phyloP scores from a whole-genome alignment of 352 stramenopile species.

The Globisporangium rhizosaccharum region DNA sequence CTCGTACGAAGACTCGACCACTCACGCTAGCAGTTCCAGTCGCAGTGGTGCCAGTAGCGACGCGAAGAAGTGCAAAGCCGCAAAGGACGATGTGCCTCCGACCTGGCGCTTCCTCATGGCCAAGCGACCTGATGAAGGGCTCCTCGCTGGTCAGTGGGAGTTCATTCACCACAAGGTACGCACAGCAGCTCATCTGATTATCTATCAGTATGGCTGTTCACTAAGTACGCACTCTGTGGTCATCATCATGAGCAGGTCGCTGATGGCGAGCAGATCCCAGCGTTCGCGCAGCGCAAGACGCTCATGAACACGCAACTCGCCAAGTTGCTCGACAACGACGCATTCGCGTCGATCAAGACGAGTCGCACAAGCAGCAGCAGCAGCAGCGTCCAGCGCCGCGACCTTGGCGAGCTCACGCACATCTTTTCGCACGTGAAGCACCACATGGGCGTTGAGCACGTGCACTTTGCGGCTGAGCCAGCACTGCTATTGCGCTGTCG shows the following conservation, averaged over 20 bases:
- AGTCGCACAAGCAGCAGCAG: not conserved
- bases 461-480: slow-evolving; percentile 48
- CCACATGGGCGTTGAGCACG: slow-evolving; percentile 85
- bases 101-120: slow-evolving; percentile 78
- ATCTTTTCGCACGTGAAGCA: slow-evolving; percentile 91
- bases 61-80: slow-evolving; percentile 1
- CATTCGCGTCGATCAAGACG: slow-evolving; percentile 16
- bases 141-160: slow-evolving; percentile 86
- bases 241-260: slow-evolving; percentile 24
- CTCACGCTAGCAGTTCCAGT: not conserved
- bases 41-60: not conserved
- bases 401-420: slow-evolving; percentile 74
- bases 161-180: slow-evolving; percentile 75
- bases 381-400: slow-evolving; percentile 25
- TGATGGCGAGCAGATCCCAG: slow-evolving; percentile 57
- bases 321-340: slow-evolving; percentile 26
- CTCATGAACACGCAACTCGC: slow-evolving; percentile 41
- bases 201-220: not conserved
- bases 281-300: slow-evolving; percentile 54
- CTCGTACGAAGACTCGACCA: slow-evolving; percentile 24
- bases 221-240: not conserved
- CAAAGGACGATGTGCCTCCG: slow-evolving; percentile 11
- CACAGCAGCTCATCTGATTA: not conserved
- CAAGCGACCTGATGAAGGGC: slow-evolving; percentile 57
- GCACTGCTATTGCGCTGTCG: not conserved